These are phyloP conservation scores for Fusarium haematococcum DNA, from an alignment of 2,329 filamentous ascomycete species.

Conservation along the genomic window DNA sequence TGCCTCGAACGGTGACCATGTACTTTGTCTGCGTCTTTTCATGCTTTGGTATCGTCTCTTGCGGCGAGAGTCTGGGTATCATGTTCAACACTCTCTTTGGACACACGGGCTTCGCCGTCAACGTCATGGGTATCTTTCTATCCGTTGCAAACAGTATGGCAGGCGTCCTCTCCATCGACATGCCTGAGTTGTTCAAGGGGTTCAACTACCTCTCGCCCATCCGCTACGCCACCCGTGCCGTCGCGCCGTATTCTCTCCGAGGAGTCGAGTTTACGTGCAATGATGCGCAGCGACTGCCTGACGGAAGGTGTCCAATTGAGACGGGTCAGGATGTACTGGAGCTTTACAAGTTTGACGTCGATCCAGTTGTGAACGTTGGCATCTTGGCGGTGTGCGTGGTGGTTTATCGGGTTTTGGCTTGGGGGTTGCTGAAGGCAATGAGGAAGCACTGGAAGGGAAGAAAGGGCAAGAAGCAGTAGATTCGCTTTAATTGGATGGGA, in stretches of 20 bases:
- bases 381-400: slow-evolving; percentile 73
- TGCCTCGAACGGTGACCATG: slow-evolving; percentile 71
- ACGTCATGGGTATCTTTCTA: slow-evolving; percentile 76
- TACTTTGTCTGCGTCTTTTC: slow-evolving; percentile 77
- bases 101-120: slow-evolving; percentile 82
- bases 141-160: slow-evolving; percentile 78
- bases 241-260: slow-evolving; percentile 74
- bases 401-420: slow-evolving; percentile 74
- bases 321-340: slow-evolving; percentile 75
- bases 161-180: slow-evolving; percentile 76
- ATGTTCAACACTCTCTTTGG: slow-evolving; percentile 82
- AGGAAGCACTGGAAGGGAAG: slow-evolving; percentile 64
- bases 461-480: slow-evolving; percentile 40
- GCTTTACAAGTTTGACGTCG: slow-evolving; percentile 74
- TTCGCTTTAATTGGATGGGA: background rate
- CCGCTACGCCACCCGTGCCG: slow-evolving; percentile 75
- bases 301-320: slow-evolving; percentile 73
- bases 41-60: slow-evolving; percentile 78
- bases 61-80: slow-evolving; percentile 81
- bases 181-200: slow-evolving; percentile 73
- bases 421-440: slow-evolving; percentile 65
- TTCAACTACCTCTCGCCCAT: slow-evolving; percentile 80
- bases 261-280: slow-evolving; percentile 74
- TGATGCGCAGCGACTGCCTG: slow-evolving; percentile 66
- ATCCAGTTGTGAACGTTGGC: slow-evolving; percentile 71